These are phyloP conservation scores for Elsinoe australis DNA, from an alignment of 2,329 filamentous ascomycete genomes.

Conservation along the genomic window DNA sequence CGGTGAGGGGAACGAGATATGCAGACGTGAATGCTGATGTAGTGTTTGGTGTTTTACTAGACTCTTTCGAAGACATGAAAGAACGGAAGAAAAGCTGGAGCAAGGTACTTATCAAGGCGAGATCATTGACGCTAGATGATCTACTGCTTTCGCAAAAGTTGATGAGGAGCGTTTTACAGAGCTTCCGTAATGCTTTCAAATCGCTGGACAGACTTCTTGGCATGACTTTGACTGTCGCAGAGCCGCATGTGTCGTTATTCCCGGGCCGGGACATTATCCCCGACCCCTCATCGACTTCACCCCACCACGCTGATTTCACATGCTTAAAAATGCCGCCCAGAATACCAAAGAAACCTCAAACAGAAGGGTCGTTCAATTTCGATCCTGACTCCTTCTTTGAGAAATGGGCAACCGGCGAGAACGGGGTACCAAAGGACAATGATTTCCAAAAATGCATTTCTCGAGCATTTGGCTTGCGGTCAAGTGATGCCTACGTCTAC, in stretches of 20 bases:
- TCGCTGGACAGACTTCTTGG: conserved; percentile 4
- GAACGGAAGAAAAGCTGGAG: not conserved
- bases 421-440: conserved; percentile 34
- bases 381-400: conserved; percentile 40
- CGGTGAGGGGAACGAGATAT: conserved; percentile 27
- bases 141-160: not conserved
- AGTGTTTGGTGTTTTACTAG: conserved; percentile 9
- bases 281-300: conserved; percentile 1
- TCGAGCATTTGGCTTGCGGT: conserved; percentile 41
- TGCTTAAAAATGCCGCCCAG: conserved; percentile 22
- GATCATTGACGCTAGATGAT: not conserved
- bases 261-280: conserved; percentile 1
- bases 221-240: conserved; percentile 12
- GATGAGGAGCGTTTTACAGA: not conserved
- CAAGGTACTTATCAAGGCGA: conserved; percentile 19
- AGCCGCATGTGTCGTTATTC: conserved; percentile 1
- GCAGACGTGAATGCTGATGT: too few species aligned
- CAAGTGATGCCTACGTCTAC: conserved; percentile 43
- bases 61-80: conserved; percentile 22
- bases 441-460: conserved; percentile 42
- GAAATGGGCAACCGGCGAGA: conserved; percentile 36
- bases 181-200: conserved; percentile 17
- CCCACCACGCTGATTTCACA: not conserved
- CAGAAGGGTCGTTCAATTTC: conserved; percentile 38
- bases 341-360: conserved; percentile 30